phyloP scores from a whole-genome alignment of 768 basidiomycete species.

The Termitomyces sp. region DNA sequence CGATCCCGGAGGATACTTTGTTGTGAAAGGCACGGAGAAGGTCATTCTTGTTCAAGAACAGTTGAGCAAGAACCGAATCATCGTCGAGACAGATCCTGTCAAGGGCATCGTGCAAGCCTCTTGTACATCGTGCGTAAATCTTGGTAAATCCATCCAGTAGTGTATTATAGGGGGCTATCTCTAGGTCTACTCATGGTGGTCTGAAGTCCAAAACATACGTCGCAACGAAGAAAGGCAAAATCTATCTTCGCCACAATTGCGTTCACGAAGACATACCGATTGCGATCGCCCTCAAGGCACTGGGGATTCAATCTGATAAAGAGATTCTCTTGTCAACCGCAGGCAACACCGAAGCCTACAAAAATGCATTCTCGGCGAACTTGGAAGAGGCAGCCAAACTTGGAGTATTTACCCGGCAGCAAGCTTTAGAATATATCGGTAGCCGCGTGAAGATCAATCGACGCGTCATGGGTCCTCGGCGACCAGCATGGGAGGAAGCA shows the following conservation, averaged over 20 bases:
- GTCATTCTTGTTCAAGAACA: slow-evolving; percentile 99
- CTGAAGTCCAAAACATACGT: slow-evolving; percentile 98
- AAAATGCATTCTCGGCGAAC: slow-evolving; percentile 80
- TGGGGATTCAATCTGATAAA: slow-evolving; percentile 96
- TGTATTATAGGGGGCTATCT: background rate
- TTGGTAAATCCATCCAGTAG: background rate
- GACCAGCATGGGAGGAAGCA: slow-evolving; percentile 92
- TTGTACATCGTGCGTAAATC: slow-evolving; percentile 80
- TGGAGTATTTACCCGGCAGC: slow-evolving; percentile 87
- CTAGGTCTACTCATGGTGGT: slow-evolving; percentile 74
- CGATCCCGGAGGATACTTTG: slow-evolving; percentile 99
- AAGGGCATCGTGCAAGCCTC: slow-evolving; percentile 93
- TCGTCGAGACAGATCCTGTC: slow-evolving; percentile 89
- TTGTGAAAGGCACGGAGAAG: slow-evolving; percentile 98
- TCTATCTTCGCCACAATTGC: slow-evolving; percentile 96
- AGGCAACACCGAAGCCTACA: slow-evolving; percentile 87
- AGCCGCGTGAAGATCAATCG: slow-evolving; percentile 86
- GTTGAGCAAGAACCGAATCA: slow-evolving; percentile 97
- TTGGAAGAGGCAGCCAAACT: slow-evolving; percentile 92
- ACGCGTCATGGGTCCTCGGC: slow-evolving; percentile 70
- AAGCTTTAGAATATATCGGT: slow-evolving; percentile 94
- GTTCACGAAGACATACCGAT: slow-evolving; percentile 97
- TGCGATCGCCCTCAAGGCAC: slow-evolving; percentile 91
- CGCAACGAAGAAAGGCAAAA: slow-evolving; percentile 88
- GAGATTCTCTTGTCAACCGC: slow-evolving; percentile 94